A percentile compares a stretch with the other conserved stretches of the same genome.
Conservation (phyloP, 2,329 filamentous ascomycete species). For the Exserohilum rostratum region DNA sequence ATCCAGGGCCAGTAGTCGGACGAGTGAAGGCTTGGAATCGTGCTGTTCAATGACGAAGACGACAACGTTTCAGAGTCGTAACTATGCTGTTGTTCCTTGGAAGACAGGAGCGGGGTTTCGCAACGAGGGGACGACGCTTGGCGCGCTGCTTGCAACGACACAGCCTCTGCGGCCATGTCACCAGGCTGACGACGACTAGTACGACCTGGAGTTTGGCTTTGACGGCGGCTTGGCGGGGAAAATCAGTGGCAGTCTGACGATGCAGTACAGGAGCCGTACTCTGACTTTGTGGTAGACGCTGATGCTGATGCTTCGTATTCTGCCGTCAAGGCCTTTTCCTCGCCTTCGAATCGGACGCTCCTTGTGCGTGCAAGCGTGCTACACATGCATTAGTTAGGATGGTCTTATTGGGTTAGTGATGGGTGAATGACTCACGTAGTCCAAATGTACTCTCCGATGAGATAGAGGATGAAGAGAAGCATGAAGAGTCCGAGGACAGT, state of each 20-base stretch:
- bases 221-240: neutral
- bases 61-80: neutral
- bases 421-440: constrained; percentile 19
- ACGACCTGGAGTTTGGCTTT: no score
- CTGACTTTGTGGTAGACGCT: neutral
- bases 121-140: no score
- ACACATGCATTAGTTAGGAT: constrained; percentile 1
- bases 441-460: constrained; percentile 28
- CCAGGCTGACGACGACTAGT: neutral
- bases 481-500: constrained; percentile 27
- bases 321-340: constrained; percentile 28
- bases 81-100: neutral
- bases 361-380: constrained; percentile 19
- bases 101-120: neutral
- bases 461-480: constrained; percentile 23
- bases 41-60: no score
- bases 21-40: neutral
- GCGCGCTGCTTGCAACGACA: no score
- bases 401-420: neutral
- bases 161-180: neutral
- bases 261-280: neutral
- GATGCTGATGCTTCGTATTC: neutral
- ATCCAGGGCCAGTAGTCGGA: neutral
- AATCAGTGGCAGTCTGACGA: neutral
- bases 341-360: constrained; percentile 29